Conservation (phyloP, 2,329 filamentous ascomycete genomes). For the Colletotrichum kahawae region DNA sequence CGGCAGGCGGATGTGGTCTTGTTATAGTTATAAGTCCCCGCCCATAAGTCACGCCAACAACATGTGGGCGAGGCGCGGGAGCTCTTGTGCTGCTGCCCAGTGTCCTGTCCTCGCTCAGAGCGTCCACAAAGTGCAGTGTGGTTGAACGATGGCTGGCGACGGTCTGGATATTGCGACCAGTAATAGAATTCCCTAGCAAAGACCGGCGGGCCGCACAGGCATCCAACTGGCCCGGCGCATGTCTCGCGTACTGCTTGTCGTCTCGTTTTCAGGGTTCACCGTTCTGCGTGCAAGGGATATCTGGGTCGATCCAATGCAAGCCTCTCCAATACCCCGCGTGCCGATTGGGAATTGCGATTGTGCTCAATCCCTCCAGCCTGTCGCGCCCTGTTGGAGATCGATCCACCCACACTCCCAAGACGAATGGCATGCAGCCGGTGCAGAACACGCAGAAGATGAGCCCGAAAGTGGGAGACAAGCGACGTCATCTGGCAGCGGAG, state of each 20-base stretch:
- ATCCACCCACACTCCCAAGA: conserved; percentile 19
- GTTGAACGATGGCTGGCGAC: conserved; percentile 18
- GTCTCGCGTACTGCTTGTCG: conserved; percentile 12
- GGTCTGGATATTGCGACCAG: conserved; percentile 13
- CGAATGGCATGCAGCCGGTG: not conserved
- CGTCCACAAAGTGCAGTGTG: conserved; percentile 1
- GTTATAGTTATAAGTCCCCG: not conserved
- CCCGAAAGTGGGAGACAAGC: not conserved
- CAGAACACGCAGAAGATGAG: conserved; percentile 5
- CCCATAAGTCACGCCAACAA: not conserved
- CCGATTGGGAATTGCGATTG: conserved; percentile 19
- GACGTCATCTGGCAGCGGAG: conserved; percentile 16
- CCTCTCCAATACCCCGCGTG: conserved; percentile 21
- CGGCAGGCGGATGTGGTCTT: not conserved
- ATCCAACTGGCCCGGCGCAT: conserved; percentile 17
- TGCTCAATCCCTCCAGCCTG: not conserved
- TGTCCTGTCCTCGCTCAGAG: not conserved
- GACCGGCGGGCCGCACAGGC: conserved; percentile 21
- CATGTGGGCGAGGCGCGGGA: not conserved
- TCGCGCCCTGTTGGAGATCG: not conserved
- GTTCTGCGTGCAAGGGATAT: conserved; percentile 18
- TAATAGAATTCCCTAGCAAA: conserved; percentile 11
- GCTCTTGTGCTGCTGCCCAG: not conserved
- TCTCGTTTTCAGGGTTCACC: conserved; percentile 23
- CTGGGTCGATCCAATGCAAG: conserved; percentile 22